Conservation (phyloP, 208 protist species). For the Acanthamoeba triangularis region DNA sequence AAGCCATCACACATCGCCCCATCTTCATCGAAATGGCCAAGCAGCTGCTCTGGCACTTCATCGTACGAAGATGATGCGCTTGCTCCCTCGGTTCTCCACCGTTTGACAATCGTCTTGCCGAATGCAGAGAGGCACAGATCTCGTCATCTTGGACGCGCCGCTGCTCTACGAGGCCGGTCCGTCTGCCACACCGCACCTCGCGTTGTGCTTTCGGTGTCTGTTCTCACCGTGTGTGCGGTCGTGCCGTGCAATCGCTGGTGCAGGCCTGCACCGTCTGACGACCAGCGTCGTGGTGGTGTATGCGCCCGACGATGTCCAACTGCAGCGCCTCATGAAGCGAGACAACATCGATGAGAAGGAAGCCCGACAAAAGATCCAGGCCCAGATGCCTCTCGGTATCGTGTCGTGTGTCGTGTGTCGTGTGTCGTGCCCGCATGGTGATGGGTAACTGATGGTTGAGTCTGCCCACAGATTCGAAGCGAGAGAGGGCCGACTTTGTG, state of each 20-base stretch:
- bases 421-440: not conserved
- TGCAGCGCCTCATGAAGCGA: constrained; percentile 27
- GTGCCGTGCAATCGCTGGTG: not conserved
- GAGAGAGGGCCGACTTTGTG: constrained; percentile 35
- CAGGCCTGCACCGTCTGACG: constrained; percentile 7
- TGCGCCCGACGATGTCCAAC: constrained; percentile 56
- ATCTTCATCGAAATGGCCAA: not conserved
- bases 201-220: not conserved
- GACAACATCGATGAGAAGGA: constrained; percentile 23
- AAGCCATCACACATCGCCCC: constrained; percentile 4
- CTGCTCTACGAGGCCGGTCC: constrained; percentile 55
- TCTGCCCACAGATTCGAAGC: not conserved
- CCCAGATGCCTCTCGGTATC: constrained; percentile 44
- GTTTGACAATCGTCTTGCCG: not conserved
- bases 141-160: constrained; percentile 43
- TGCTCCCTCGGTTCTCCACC: not conserved
- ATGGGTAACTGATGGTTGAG: not conserved
- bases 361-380: constrained; percentile 4
- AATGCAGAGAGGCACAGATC: constrained; percentile 10
- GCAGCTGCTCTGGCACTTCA: constrained; percentile 22
- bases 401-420: not conserved
- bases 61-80: not conserved
- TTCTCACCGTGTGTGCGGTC: too few relatives aligned
- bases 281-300: constrained; percentile 28
- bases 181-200: not conserved